Base-by-base conservation (phyloP, 441 rosid species). In the Melastoma candidum region DNA sequence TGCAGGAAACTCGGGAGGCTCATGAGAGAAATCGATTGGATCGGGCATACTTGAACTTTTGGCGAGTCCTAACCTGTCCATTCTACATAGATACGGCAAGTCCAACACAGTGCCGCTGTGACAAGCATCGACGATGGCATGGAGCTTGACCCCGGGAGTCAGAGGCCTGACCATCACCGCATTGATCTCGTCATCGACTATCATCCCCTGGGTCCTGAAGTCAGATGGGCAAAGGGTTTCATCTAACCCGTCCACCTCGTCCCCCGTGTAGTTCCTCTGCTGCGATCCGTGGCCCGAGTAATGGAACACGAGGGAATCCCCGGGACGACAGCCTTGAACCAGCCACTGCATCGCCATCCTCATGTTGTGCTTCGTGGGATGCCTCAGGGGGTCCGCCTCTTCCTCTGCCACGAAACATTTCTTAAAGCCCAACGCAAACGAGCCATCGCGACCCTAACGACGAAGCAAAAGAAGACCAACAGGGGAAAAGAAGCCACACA, bases 201-300 rank as follows among this genome's bases (percentile, higher is more conserved):
- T 80, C 77, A 74, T 76, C 56, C 90, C 90, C 44, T 77, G 68
- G 26, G 74, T 72, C 45, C 50, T 58, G 47, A 75, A 70, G 59
- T 82, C 89, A n/a, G 66, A 2, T 0, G 85, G 90, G 50, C 83
- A 82, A 50, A 80, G 82, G 3, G 82, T 76, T 68, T 83, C 90
- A 8, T 83, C 84, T 32, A 45, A 83, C 17, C 90, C 90, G 49
- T 83, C 85, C 4, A 72, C 44, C 68, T 83, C 90, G 12, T 83
- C 85, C 7, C 75, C 80, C 7, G 47, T 67, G 50, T 48, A 3
- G 65, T 83, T 68, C 53, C 44, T 51, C 58, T 82, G 75, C 57
- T 80, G 81, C 45, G 77, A 65, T 26, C 90, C 90, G 49, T 83
- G 90, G 54, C 90, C 90, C 12, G 85, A 83, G 58, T 46, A 83